phyloP scores from a whole-genome alignment of 2,329 filamentous ascomycete species.

The Cladophialophora immunda region DNA sequence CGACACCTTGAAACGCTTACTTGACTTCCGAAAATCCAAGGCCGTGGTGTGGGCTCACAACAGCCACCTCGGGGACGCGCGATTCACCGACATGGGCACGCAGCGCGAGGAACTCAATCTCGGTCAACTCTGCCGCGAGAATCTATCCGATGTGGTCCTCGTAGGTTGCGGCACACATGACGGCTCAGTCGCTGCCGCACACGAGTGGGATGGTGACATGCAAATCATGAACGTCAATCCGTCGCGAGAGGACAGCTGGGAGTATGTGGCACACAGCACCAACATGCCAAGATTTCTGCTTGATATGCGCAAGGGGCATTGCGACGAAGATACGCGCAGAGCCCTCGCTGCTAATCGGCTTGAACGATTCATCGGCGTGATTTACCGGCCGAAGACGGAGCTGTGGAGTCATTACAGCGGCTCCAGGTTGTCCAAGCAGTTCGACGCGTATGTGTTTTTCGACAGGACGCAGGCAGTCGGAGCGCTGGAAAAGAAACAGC shows the following conservation, averaged over 20 bases:
- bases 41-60: constrained; percentile 65
- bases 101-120: constrained; percentile 58
- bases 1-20: constrained; percentile 55
- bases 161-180: constrained; percentile 60
- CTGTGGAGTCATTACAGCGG: constrained; percentile 59
- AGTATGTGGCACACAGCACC: constrained; percentile 58
- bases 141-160: constrained; percentile 53
- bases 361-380: constrained; percentile 64
- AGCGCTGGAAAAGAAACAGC: constrained; percentile 57
- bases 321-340: constrained; percentile 48
- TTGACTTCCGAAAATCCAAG: constrained; percentile 54
- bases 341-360: constrained; percentile 51
- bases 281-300: constrained; percentile 56
- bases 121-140: constrained; percentile 62
- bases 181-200: constrained; percentile 62
- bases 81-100: constrained; percentile 59
- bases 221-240: constrained; percentile 59
- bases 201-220: constrained; percentile 62
- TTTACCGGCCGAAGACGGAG: constrained; percentile 62
- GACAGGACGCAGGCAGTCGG: constrained; percentile 56
- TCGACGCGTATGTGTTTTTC: constrained; percentile 62
- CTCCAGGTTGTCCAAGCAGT: constrained; percentile 57
- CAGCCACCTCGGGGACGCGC: constrained; percentile 63
- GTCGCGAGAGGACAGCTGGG: constrained; percentile 59
- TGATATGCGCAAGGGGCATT: constrained; percentile 53